phyloP scores from a whole-genome alignment of 1,139 yeast genomes.

The Geotrichum histeridarum region DNA sequence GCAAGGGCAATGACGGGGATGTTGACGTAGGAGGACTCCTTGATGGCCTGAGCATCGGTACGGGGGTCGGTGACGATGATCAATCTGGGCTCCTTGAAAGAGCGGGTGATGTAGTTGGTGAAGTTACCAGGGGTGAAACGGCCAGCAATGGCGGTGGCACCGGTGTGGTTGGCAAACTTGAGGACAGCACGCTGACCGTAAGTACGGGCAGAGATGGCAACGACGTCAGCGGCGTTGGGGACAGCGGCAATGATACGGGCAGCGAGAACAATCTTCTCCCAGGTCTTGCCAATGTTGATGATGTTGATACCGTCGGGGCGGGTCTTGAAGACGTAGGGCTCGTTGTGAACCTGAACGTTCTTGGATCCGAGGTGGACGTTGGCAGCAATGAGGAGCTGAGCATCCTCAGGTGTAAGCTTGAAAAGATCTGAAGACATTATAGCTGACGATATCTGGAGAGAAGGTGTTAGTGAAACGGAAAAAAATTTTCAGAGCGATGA shows the following conservation, averaged over 20 bases:
- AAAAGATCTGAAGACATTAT: constrained; percentile 66
- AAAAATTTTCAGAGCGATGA: background rate
- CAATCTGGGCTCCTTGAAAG: constrained; percentile 99
- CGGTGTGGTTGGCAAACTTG: constrained; percentile 99
- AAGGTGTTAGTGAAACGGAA: background rate
- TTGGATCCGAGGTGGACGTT: constrained; percentile 99
- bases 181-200: constrained; percentile 99
- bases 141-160: constrained; percentile 99
- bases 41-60: constrained; percentile 99
- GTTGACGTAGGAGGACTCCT: constrained; percentile 99
- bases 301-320: constrained; percentile 99
- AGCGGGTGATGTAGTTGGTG: constrained; percentile 99
- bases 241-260: constrained; percentile 99
- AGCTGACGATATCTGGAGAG: constrained; percentile 16
- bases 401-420: constrained; percentile 90
- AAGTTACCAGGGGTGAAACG: constrained; percentile 99
- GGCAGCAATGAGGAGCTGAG: constrained; percentile 99
- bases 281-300: constrained; percentile 97
- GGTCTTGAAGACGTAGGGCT: constrained; percentile 97
- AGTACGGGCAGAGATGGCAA: constrained; percentile 98
- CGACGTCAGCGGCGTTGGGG: constrained; percentile 97
- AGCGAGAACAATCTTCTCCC: constrained; percentile 99
- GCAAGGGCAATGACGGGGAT: constrained; percentile 99
- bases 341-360: constrained; percentile 99
- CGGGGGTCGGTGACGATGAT: constrained; percentile 99